Percentiles rank a stretch among this genome's conserved stretches.
Conservation (phyloP, 345 rosid species). For the Hevea brasiliensis region DNA sequence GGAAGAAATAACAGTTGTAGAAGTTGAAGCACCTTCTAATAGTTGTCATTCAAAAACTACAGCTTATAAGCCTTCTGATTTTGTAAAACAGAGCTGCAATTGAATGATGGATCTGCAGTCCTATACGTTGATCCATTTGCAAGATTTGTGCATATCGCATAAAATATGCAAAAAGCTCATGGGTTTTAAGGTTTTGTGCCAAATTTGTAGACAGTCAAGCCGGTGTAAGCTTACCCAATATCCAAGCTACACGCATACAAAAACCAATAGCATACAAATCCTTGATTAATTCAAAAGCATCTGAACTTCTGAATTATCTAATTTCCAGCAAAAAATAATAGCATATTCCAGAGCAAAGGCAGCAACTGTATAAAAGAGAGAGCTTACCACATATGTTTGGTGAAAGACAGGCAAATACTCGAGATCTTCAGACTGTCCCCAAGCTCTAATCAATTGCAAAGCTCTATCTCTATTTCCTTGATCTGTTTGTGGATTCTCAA, state of each 20-base stretch:
- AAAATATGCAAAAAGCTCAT: background rate
- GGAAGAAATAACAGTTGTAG: background rate
- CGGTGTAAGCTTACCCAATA: background rate
- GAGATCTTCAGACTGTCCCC: slow-evolving; percentile 81
- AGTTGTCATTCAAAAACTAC: background rate
- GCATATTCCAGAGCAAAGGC: background rate
- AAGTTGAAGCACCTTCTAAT: background rate
- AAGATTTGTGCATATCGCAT: background rate
- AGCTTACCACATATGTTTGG: slow-evolving; percentile 64
- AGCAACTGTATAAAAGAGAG: background rate
- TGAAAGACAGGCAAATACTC: slow-evolving; percentile 75
- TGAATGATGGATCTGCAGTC: background rate
- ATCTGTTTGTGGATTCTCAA: slow-evolving; percentile 54
- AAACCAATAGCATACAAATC: background rate
- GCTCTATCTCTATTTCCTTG: slow-evolving; percentile 53
- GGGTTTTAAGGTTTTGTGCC: background rate
- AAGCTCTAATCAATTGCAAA: slow-evolving; percentile 67
- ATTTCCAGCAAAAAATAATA: background rate
- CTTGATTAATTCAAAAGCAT: background rate
- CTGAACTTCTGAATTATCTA: background rate
- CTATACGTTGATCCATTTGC: background rate
- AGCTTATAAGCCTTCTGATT: background rate
- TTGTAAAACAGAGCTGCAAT: background rate
- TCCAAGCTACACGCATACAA: background rate
- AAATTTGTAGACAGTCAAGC: background rate